A percentile compares a stretch with the other conserved stretches of the same genome.
These are phyloP conservation scores for Suillus decipiens DNA, from an alignment of 768 basidiomycete genomes.

Conservation along the genomic window DNA sequence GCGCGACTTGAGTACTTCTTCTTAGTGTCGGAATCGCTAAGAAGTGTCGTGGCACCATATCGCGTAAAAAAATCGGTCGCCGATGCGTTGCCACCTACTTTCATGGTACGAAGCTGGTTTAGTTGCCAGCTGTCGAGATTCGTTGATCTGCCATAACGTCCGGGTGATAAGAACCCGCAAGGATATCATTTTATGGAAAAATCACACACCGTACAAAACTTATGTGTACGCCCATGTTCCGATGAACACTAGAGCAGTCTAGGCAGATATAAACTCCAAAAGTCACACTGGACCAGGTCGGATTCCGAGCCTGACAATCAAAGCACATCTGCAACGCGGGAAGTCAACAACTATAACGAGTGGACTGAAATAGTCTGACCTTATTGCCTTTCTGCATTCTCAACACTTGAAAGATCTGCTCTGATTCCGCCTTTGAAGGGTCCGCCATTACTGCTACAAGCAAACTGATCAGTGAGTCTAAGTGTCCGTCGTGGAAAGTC, in stretches of 20 bases:
- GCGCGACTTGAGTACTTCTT: constrained; percentile 86
- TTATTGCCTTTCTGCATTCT: constrained; percentile 89
- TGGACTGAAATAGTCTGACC: constrained; percentile 38
- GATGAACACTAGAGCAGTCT: constrained; percentile 92
- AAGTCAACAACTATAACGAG: neutral
- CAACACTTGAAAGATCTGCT: constrained; percentile 81
- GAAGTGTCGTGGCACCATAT: constrained; percentile 73
- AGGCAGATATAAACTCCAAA: constrained; percentile 97
- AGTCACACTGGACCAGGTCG: constrained; percentile 96
- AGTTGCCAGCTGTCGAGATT: constrained; percentile 96
- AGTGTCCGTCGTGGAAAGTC: constrained; percentile 9
- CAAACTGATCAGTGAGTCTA: neutral
- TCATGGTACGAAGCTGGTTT: constrained; percentile 91
- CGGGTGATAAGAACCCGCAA: constrained; percentile 19
- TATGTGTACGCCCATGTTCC: constrained; percentile 98
- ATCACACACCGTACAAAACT: constrained; percentile 85
- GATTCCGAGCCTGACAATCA: constrained; percentile 94
- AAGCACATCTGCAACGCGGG: constrained; percentile 68
- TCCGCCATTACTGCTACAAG: constrained; percentile 55
- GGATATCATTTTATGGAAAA: neutral
- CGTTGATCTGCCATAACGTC: constrained; percentile 66
- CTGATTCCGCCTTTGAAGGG: constrained; percentile 84
- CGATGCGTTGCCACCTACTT: constrained; percentile 89
- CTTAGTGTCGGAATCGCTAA: constrained; percentile 77
- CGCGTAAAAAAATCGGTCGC: constrained; percentile 89